Evolutionary conservation across 176 grass and related monocot genomes (phyloP).

Genomic region (Aechmea fasciata): DNA sequence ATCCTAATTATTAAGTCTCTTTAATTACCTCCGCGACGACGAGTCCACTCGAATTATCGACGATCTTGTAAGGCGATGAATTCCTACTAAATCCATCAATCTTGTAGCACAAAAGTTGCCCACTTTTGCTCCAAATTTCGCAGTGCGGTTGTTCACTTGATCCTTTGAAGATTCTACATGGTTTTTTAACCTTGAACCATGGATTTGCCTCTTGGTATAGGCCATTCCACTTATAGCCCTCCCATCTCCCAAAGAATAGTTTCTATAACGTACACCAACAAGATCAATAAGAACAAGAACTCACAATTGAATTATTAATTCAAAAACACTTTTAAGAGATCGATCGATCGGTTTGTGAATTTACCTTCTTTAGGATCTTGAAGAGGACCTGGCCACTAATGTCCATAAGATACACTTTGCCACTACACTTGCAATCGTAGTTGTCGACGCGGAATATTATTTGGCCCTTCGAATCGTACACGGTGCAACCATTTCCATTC

Average conservation of each 20-base stretch:
- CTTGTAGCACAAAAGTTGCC: not conserved
- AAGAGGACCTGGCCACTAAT: not conserved
- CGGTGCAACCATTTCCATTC: conserved; percentile 16
- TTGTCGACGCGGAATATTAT: conserved; percentile 13
- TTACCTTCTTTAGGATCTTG: conserved; percentile 10
- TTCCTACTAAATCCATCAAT: conserved; percentile 3
- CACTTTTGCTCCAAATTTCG: not conserved
- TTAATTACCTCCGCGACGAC: conserved; percentile 11
- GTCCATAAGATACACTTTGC: conserved; percentile 19
- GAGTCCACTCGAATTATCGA: not conserved
- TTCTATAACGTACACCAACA: conserved; percentile 1
- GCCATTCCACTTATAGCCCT: conserved; percentile 3
- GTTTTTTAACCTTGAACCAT: conserved; percentile 17
- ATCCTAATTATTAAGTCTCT: not conserved
- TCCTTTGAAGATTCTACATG: conserved; percentile 1
- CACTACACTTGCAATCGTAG: conserved; percentile 5
- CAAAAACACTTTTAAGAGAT: not conserved
- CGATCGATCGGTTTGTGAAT: not conserved
- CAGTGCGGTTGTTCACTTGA: not conserved
- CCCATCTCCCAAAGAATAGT: conserved; percentile 13
- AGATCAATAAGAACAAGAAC: not conserved
- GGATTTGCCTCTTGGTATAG: not conserved
- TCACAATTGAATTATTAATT: not conserved
- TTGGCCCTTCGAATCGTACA: conserved; percentile 5
- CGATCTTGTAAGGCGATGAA: conserved; percentile 8